A percentile compares a stretch with the other conserved stretches of the same genome.
Conservation (phyloP, 2,329 filamentous ascomycete genomes). For the Monosporascus cannonballus region DNA sequence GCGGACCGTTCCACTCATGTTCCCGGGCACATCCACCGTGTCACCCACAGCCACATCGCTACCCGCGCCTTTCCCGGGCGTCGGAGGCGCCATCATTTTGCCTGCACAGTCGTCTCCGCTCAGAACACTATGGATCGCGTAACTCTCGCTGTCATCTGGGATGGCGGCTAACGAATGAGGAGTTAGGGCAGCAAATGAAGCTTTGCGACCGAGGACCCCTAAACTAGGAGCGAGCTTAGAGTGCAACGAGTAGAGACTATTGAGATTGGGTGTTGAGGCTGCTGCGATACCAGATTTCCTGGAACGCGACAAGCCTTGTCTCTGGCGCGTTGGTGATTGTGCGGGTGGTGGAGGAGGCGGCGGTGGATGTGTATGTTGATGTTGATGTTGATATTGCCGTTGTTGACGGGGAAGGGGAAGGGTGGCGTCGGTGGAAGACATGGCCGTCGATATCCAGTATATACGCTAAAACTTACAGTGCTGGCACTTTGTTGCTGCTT, state of each 20-base stretch:
- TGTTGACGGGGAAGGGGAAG: neutral
- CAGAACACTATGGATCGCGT: constrained; percentile 52
- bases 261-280: constrained; percentile 54
- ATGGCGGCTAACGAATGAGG: constrained; percentile 56
- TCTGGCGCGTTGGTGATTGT: constrained; percentile 14
- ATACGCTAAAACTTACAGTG: neutral
- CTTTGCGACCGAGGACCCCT: constrained; percentile 57
- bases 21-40: constrained; percentile 82
- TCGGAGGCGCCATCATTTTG: constrained; percentile 45
- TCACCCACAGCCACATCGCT: constrained; percentile 69
- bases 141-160: constrained; percentile 60
- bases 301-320: constrained; percentile 32
- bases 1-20: constrained; percentile 83
- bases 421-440: neutral
- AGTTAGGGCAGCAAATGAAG: constrained; percentile 64
- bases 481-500: neutral
- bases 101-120: constrained; percentile 25
- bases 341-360: neutral
- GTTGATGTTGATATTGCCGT: neutral
- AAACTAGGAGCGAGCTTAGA: constrained; percentile 36
- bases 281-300: constrained; percentile 39
- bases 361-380: neutral
- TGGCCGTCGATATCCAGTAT: neutral
- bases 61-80: constrained; percentile 42
- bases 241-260: constrained; percentile 43